Percentiles rank a stretch among this genome's conserved stretches.
Conservation (phyloP, 2,329 filamentous ascomycete species). For the Anisogramma anomala region DNA sequence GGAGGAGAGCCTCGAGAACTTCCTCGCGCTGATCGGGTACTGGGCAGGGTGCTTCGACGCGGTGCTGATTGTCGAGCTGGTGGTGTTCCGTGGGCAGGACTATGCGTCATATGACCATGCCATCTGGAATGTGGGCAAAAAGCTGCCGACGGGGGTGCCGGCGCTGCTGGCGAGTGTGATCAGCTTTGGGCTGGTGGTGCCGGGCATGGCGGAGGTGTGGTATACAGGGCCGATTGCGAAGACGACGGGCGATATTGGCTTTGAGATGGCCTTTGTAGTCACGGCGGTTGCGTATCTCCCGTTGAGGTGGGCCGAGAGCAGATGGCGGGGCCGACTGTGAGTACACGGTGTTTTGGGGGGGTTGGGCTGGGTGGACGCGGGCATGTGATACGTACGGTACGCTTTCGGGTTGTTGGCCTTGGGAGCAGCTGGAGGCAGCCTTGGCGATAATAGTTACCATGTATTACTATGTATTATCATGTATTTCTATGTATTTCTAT, state of each 20-base stretch:
- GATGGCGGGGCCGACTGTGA: slow-evolving; percentile 16
- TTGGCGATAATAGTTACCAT: no score
- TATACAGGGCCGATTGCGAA: slow-evolving; percentile 49
- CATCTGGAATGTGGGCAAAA: slow-evolving; percentile 34
- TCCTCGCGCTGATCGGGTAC: slow-evolving; percentile 45
- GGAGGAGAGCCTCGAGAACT: slow-evolving; percentile 46
- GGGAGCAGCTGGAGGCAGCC: no score
- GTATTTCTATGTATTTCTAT: no score
- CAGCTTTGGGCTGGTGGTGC: slow-evolving; percentile 42
- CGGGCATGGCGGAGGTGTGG: slow-evolving; percentile 50
- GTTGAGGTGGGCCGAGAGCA: slow-evolving; percentile 34
- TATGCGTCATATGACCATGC: slow-evolving; percentile 34
- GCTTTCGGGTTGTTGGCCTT: no score
- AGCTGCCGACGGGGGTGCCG: slow-evolving; percentile 35
- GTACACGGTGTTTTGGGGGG: no score
- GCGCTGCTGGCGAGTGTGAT: slow-evolving; percentile 34
- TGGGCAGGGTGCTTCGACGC: slow-evolving; percentile 45
- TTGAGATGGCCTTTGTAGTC: slow-evolving; percentile 49
- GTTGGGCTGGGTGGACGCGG: no score
- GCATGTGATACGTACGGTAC: no score
- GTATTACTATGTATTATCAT: no score
- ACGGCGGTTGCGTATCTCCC: slow-evolving; percentile 37
- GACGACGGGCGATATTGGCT: slow-evolving; percentile 52
- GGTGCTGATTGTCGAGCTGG: slow-evolving; percentile 36
- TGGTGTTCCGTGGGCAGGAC: slow-evolving; percentile 35